Evolutionary conservation across 768 basidiomycete genomes (phyloP), one percentile per base, ranked within the genome.

Genomic region (Mycena sanguinolenta): DNA sequence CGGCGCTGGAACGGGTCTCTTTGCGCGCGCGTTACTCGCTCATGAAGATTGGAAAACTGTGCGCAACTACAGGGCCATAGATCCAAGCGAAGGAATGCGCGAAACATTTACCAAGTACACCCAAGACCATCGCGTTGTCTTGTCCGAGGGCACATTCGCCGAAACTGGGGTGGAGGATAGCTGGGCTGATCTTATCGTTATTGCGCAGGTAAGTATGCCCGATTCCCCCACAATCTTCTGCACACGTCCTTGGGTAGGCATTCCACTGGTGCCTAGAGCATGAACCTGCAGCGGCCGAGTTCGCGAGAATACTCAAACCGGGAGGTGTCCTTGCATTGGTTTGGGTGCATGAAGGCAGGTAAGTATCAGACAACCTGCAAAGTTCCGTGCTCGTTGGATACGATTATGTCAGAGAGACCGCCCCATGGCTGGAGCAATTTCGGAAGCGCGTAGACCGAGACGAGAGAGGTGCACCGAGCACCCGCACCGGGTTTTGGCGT

Each of bases 381-480:
- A 58, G 32, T 10, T 34, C 32, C 10, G 4, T 34, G 6, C 10
- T 10, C 32, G 32, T 34, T 10, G 32, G n/a, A n/a, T 34, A 23
- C 9, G 7, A 49, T 39, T 2, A 58, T 52, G n/a, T 4, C 73
- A 91, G 92, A 71, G 85, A 88, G 28, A 79, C 79, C 2, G 91
- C 91, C 23, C 76, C 77, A n/a, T 97, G 95, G 95, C 91, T 95
- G 52, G 90, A 87, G 1, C 83, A 90, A 72, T 63, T 96, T 13
- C 89, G 95, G 10, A 87, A 93, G 70, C 80, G 86, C 57, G 90
- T 91, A 67, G 92, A 96, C 76, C 78, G 69, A 12, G 86, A 92
- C 69, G 95, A 96, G 77, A 73, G 79, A 16, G 92, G 89, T 38
- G 87, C 94, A 2, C 96, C 96, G 2, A 95, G 97, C 75, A 96